phyloP scores from a whole-genome alignment of 1,284 basidiomycete species.

The Schizophyllum commune region DNA sequence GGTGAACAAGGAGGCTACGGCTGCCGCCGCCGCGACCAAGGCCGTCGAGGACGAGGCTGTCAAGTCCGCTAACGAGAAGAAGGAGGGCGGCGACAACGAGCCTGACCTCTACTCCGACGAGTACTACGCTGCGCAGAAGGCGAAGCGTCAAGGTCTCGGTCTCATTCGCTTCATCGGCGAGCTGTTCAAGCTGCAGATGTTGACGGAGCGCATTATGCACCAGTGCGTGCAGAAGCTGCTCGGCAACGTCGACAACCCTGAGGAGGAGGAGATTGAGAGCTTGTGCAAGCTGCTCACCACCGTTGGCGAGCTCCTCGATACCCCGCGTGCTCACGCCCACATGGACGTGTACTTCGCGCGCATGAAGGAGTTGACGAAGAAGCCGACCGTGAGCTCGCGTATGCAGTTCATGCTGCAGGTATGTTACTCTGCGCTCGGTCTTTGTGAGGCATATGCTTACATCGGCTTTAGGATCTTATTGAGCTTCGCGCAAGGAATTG shows the following conservation, averaged over 20 bases:
- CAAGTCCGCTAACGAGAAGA: conserved; percentile 53
- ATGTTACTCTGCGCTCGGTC: conserved; percentile 17
- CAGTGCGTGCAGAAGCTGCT: conserved; percentile 94
- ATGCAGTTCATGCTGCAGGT: conserved; percentile 96
- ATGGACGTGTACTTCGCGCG: conserved; percentile 93
- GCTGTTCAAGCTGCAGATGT: conserved; percentile 94
- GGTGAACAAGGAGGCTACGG: conserved; percentile 65
- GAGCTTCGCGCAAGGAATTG: conserved; percentile 85
- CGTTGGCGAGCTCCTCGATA: conserved; percentile 80
- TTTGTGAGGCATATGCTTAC: not conserved
- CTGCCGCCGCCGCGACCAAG: conserved; percentile 45
- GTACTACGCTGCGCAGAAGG: conserved; percentile 95
- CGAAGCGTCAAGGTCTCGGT: conserved; percentile 94
- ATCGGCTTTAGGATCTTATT: conserved; percentile 63
- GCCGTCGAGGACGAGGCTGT: conserved; percentile 52
- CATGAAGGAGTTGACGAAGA: conserved; percentile 78
- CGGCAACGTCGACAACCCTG: conserved; percentile 87
- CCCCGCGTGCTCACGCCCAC: conserved; percentile 69
- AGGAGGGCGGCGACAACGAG: conserved; percentile 33
- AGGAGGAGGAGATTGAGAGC: conserved; percentile 97
- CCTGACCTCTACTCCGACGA: conserved; percentile 86
- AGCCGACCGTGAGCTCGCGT: conserved; percentile 70
- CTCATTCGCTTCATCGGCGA: conserved; percentile 97
- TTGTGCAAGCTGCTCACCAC: conserved; percentile 90
- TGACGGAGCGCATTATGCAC: conserved; percentile 93